Evolutionary conservation across 495 filamentous ascomycete species (phyloP), one percentile per base, ranked within the genome.

Genomic region (Viridothelium virens): DNA sequence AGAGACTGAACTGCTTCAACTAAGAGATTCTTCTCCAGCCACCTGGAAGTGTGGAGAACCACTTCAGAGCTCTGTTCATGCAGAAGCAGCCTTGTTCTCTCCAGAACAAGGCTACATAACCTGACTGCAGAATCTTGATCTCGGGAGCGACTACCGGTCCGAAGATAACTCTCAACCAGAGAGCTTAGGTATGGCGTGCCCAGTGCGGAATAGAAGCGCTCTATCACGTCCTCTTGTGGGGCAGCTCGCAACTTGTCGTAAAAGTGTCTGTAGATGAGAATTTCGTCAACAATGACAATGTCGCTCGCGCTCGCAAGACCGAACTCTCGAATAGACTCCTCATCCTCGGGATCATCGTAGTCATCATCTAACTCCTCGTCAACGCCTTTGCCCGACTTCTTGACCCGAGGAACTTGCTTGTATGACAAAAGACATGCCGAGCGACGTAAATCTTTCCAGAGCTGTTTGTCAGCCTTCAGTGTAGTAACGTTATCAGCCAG

Each of bases 61-160:
- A 83, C 77, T 64, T 92, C 87, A 3, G 79, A 65, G 0, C 79
- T 72, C 48, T 87, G 85, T 62, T 93, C 89, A 71, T 96, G 86
- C 59, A 97, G 75, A 75, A 96, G 97, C 14, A 99, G 79, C 63
- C 92, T 87, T 59, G 86, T 86, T 38, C 94, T 87, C 74, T 99
- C 94, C 4, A 91, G 77, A 16, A 97, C 87, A 62, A 91, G 82
- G 69, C 88, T 91, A 48, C 87, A 85, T 62, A 97, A 76, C 74
- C 84, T 85, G 56, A 72, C 66, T 1, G 84, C 85, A 11, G 76
- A 63, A 4, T 66, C 74, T 71, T 88, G 85, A 70, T 89, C 83
- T 16, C 75, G 68, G n/a, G 78, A 72, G 31, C 79, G 63, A 11
- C 74, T 70, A 33, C 86, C 86, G 70, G 87, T 79, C 50, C 77